Conservation (phyloP, 192 early-diverging fungal genomes). For the Phycomyces blakesleeanus region DNA sequence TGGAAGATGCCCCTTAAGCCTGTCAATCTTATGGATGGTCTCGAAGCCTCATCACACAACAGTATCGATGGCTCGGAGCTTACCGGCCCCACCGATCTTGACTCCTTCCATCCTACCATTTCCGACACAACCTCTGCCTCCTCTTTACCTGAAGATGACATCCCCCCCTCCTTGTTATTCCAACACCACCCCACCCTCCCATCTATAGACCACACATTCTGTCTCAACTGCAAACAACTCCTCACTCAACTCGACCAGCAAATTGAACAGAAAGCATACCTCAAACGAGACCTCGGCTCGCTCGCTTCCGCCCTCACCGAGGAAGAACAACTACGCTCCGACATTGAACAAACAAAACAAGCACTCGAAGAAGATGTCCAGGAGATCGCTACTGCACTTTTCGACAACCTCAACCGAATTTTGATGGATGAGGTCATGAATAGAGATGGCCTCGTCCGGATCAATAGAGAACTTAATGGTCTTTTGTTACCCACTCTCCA, state of each 20-base stretch:
- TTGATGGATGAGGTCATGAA: constrained; percentile 44
- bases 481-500: constrained; percentile 16
- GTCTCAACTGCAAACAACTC: constrained; percentile 41
- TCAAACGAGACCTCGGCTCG: constrained; percentile 41
- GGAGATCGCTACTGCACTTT: constrained; percentile 35
- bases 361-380: constrained; percentile 40
- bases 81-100: constrained; percentile 2
- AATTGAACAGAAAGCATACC: constrained; percentile 44
- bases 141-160: background rate
- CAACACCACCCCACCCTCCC: constrained; percentile 5
- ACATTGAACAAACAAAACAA: constrained; percentile 32
- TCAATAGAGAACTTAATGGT: constrained; percentile 32
- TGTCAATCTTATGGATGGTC: constrained; percentile 18
- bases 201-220: constrained; percentile 15
- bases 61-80: constrained; percentile 8
- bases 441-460: constrained; percentile 27
- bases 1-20: constrained; percentile 3
- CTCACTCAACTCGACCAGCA: constrained; percentile 46
- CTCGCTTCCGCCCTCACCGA: constrained; percentile 37
- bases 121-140: constrained; percentile 12
- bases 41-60: background rate
- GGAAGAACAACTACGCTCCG: constrained; percentile 34
- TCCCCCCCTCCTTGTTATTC: background rate
- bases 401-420: constrained; percentile 41
- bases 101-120: constrained; percentile 3